These are phyloP conservation scores for Trichoderma orchidacearum DNA, from an alignment of 495 filamentous ascomycete species.

Conservation along the genomic window DNA sequence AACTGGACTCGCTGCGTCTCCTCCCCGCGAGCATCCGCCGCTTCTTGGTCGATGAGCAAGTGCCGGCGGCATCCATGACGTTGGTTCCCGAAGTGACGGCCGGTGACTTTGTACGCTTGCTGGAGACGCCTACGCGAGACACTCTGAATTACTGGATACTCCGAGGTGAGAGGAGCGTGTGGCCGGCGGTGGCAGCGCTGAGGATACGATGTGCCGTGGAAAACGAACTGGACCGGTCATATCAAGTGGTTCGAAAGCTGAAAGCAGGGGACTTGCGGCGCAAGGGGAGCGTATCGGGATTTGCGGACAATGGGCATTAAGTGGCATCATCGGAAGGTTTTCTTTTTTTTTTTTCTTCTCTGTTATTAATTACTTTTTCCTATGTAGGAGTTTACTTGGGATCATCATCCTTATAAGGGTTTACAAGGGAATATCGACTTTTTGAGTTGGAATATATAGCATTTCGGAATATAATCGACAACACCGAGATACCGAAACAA, in stretches of 20 bases:
- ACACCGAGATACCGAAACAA: too few relatives aligned
- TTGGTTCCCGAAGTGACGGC: conserved; percentile 68
- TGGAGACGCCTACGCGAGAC: conserved; percentile 66
- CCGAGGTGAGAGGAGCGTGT: conserved; percentile 74
- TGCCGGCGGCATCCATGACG: conserved; percentile 69
- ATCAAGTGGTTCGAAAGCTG: conserved; percentile 58
- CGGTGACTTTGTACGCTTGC: conserved; percentile 56
- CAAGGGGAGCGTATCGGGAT: conserved; percentile 1
- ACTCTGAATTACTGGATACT: conserved; percentile 76
- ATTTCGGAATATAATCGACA: too few relatives aligned
- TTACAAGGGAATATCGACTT: too few relatives aligned
- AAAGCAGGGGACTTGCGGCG: conserved; percentile 28
- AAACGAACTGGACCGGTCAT: conserved; percentile 70
- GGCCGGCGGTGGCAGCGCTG: conserved; percentile 80
- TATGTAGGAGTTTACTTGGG: neutral
- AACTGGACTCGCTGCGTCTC: conserved; percentile 64
- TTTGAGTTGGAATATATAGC: too few relatives aligned
- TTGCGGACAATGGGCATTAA: neutral
- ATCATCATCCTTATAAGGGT: too few relatives aligned
- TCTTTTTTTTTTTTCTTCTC: neutral
- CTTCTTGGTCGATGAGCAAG: conserved; percentile 75
- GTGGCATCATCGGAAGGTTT: neutral
- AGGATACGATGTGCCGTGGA: conserved; percentile 78
- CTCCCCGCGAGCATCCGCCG: conserved; percentile 57
- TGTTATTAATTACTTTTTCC: too few relatives aligned